phyloP scores from a whole-genome alignment of 495 filamentous ascomycete genomes.

The Daldinia vernicosa region DNA sequence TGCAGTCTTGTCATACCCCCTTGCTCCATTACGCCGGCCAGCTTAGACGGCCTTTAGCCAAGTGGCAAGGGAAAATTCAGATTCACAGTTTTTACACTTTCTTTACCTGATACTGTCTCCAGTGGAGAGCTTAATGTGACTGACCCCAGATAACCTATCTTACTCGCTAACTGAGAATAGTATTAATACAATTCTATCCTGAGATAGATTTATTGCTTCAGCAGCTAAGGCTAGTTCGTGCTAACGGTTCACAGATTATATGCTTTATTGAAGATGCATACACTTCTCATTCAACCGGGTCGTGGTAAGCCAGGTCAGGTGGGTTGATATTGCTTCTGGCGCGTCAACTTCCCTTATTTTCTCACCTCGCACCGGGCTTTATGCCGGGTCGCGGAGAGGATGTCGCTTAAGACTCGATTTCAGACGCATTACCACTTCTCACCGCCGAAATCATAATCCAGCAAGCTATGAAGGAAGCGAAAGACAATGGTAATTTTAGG shows the following conservation, averaged over 20 bases:
- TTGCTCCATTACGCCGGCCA: constrained; percentile 26
- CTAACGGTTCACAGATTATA: constrained; percentile 30
- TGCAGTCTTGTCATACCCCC: constrained; percentile 14
- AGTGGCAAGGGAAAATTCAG: constrained; percentile 45
- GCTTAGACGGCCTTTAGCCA: constrained; percentile 27
- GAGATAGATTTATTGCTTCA: neutral
- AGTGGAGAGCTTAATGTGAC: constrained; percentile 38
- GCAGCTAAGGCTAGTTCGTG: neutral
- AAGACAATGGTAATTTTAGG: no score
- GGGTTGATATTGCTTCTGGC: constrained; percentile 6
- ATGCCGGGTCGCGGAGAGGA: constrained; percentile 56
- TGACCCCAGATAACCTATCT: constrained; percentile 6
- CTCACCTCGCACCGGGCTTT: constrained; percentile 56
- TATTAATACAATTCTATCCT: neutral
- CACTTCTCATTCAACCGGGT: constrained; percentile 9
- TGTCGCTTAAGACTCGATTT: neutral
- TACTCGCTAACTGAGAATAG: neutral
- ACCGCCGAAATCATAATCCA: no score
- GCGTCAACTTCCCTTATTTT: constrained; percentile 49
- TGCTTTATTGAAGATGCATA: constrained; percentile 2
- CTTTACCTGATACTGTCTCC: constrained; percentile 18
- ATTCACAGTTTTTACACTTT: constrained; percentile 7
- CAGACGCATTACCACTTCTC: no score
- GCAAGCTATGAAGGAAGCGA: no score
- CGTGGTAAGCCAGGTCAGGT: neutral